phyloP scores from a whole-genome alignment of 1,284 basidiomycete genomes.

The Rhodofomes roseus region DNA sequence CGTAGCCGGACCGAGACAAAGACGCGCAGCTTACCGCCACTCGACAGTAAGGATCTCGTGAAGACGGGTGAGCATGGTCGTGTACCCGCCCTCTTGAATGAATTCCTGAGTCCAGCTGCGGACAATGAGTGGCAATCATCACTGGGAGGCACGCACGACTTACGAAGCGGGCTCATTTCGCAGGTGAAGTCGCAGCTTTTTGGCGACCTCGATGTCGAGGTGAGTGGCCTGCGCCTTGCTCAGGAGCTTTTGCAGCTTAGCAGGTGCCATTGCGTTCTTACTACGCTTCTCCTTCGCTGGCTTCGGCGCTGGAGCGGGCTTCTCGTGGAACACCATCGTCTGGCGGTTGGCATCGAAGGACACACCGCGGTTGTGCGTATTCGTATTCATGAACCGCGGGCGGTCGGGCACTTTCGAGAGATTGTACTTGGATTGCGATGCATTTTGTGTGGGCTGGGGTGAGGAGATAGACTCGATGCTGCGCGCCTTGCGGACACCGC shows the following conservation, averaged over 20 bases:
- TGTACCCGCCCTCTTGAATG: constrained; percentile 80
- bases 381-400: constrained; percentile 7
- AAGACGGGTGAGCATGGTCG: constrained; percentile 78
- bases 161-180: constrained; percentile 85
- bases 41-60: constrained; percentile 93
- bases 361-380: constrained; percentile 19
- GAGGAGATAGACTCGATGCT: constrained; percentile 65
- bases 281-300: constrained; percentile 42
- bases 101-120: constrained; percentile 91
- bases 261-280: constrained; percentile 38
- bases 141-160: constrained; percentile 10
- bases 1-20: not conserved
- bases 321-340: constrained; percentile 23
- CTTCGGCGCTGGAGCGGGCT: constrained; percentile 16
- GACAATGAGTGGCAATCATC: not conserved
- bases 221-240: constrained; percentile 61
- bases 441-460: constrained; percentile 36
- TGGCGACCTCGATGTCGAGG: constrained; percentile 71
- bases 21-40: constrained; percentile 71
- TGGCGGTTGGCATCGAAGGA: constrained; percentile 21
- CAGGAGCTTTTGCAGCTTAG: constrained; percentile 61
- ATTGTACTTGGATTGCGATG: constrained; percentile 28
- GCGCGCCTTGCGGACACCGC: constrained; percentile 54
- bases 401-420: constrained; percentile 14
- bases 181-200: constrained; percentile 75